Evolutionary conservation across 73 alveolate genomes (phyloP).

Genomic region (Diophrys appendiculata): DNA sequence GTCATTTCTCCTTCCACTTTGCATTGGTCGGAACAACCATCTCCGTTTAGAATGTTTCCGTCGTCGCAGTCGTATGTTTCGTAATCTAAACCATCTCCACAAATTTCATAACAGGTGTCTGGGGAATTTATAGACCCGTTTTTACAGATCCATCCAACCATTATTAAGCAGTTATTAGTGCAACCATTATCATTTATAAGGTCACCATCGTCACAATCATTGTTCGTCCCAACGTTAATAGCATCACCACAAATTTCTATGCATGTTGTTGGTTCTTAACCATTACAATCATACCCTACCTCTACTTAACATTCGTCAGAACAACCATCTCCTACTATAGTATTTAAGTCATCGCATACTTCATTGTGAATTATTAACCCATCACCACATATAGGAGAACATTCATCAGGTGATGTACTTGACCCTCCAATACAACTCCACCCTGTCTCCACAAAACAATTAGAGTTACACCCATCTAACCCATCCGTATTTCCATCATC

Average conservation of each 20-base stretch:
- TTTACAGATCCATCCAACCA: conserved; percentile 6
- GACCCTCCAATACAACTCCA: background rate
- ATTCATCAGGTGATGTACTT: conserved; percentile 3
- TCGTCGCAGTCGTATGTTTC: conserved; percentile 41
- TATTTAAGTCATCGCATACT: conserved; percentile 19
- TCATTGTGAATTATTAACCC: conserved; percentile 4
- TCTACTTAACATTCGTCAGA: conserved; percentile 6
- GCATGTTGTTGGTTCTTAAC: conserved; percentile 9
- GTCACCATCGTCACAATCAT: conserved; percentile 42
- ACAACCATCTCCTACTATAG: conserved; percentile 18
- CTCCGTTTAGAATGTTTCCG: conserved; percentile 44
- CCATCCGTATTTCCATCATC: conserved; percentile 16
- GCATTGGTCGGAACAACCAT: conserved; percentile 49
- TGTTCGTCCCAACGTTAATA: conserved; percentile 1
- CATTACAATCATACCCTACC: conserved; percentile 25
- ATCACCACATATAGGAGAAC: conserved; percentile 23
- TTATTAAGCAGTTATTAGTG: background rate
- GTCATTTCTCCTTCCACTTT: conserved; percentile 46
- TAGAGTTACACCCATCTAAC: conserved; percentile 37
- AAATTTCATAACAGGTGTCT: conserved; percentile 39
- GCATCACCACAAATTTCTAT: conserved; percentile 22
- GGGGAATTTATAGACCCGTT: conserved; percentile 11
- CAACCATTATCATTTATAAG: conserved; percentile 18
- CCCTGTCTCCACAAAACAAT: conserved; percentile 35
- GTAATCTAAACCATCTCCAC: conserved; percentile 53